Percentiles rank a stretch among this genome's conserved stretches.
phyloP scores from a whole-genome alignment of 139 green algal genomes.

The Volvox reticuliferus region DNA sequence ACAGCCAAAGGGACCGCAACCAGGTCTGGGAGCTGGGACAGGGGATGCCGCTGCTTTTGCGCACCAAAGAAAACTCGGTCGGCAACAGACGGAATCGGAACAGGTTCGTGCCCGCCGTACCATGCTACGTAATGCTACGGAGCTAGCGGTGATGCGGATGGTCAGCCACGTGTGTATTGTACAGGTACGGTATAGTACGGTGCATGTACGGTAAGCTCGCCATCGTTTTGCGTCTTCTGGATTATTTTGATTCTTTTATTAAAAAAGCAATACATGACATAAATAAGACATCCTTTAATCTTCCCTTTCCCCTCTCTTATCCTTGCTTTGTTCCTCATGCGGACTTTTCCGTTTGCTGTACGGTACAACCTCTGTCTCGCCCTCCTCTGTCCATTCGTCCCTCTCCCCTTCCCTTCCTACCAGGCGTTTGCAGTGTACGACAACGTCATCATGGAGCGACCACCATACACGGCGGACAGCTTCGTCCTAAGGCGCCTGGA shows the following conservation, averaged over 20 bases:
- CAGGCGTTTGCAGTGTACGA: slow-evolving; percentile 16
- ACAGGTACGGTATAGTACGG: slow-evolving; percentile 20
- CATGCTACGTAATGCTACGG: slow-evolving; percentile 13
- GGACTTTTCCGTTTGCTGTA: no score
- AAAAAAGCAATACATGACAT: no score
- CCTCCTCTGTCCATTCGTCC: no score
- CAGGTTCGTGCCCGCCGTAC: background rate
- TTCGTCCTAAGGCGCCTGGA: background rate
- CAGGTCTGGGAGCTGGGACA: no score
- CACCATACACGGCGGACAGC: background rate
- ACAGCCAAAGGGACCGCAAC: no score
- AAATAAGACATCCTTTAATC: background rate
- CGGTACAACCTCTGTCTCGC: no score
- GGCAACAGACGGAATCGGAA: background rate
- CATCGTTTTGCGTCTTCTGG: background rate
- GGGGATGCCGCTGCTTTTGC: no score
- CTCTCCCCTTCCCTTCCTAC: no score
- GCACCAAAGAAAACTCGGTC: no score
- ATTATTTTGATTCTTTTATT: background rate
- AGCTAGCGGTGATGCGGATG: slow-evolving; percentile 22
- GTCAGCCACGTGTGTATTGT: slow-evolving; percentile 23
- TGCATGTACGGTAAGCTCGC: background rate
- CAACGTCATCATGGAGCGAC: background rate
- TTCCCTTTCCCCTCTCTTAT: background rate
- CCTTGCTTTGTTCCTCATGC: no score